phyloP scores from a whole-genome alignment of 495 filamentous ascomycete genomes.

The Annulohypoxylon bovei region DNA sequence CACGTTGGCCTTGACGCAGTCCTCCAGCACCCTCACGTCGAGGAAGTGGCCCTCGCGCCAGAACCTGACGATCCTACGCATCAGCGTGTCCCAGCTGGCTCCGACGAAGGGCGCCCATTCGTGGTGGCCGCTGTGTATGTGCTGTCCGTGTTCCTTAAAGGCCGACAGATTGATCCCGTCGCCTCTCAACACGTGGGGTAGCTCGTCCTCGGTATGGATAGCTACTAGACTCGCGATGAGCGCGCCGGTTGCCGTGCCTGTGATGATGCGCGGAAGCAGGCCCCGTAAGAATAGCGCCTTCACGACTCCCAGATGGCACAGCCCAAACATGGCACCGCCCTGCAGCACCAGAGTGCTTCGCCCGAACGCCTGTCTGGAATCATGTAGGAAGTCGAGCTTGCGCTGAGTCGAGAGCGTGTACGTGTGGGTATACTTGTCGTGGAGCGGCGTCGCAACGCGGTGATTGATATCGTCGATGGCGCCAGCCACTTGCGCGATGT shows the following conservation, averaged over 20 bases:
- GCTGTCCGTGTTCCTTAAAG: slow-evolving; percentile 63
- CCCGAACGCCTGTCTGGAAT: slow-evolving; percentile 90
- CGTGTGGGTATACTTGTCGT: slow-evolving; percentile 51
- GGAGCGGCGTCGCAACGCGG: slow-evolving; percentile 35
- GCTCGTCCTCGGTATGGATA: slow-evolving; percentile 87
- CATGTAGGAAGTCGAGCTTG: slow-evolving; percentile 88
- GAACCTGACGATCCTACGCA: slow-evolving; percentile 71
- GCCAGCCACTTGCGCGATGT: slow-evolving; percentile 82
- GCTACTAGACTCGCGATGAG: slow-evolving; percentile 91
- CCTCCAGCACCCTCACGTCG: slow-evolving; percentile 82
- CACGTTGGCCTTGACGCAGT: slow-evolving; percentile 85
- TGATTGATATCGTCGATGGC: slow-evolving; percentile 80
- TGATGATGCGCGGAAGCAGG: slow-evolving; percentile 87
- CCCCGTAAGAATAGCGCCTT: slow-evolving; percentile 88
- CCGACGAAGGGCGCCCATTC: slow-evolving; percentile 40
- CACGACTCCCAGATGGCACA: slow-evolving; percentile 91
- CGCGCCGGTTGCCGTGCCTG: slow-evolving; percentile 89
- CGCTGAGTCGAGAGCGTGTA: slow-evolving; percentile 78
- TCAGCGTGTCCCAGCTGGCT: slow-evolving; percentile 65
- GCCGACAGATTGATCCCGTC: slow-evolving; percentile 85
- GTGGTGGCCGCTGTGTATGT: slow-evolving; percentile 20
- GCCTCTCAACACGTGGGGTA: slow-evolving; percentile 78
- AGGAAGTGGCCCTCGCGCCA: slow-evolving; percentile 81
- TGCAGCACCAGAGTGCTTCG: slow-evolving; percentile 86
- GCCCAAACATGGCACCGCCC: slow-evolving; percentile 89